Base-by-base conservation (phyloP, 345 rosid genomes). In the Combretum micranthum region DNA sequence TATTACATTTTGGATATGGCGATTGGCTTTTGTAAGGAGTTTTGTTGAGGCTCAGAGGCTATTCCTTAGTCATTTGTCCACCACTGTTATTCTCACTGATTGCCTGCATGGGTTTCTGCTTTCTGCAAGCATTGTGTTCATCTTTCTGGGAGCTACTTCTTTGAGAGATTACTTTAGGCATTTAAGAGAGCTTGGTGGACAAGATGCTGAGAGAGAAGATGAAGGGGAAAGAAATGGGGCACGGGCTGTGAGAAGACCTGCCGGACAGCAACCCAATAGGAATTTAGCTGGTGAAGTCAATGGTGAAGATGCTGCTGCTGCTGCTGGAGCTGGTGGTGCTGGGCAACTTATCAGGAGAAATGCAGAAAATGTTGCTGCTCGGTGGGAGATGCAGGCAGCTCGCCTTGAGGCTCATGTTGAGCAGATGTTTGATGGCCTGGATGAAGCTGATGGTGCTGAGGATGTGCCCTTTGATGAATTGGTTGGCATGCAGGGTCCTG, bases 401-500 rank as follows among this genome's bases (percentile, higher is more conserved):
- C 96, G 97, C 69, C 85, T 93, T 18, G 99, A 93, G 73, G 97
- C 97, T 68, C 99, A 87, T 67, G 96, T 93, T 60, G 99, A 93
- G 65, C 99, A 89, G 72, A 93, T 93, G 87, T 89, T 93, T 78
- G 99, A 93, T 80, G 99, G 94, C 45, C 69, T 93, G 73, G 99
- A 93, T 32, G 99, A 89, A 61, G 97, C 90, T 75, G 99, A 93
- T 78, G 99, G 96, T 67, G 99, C 99, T 11, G 99, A 94, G 79
- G 99, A 94, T 62, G 99, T 94, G 20, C 99, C 99, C 47, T 94
- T 94, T 66, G 99, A 94, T 51, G 99, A 94, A 78, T 88, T 94
- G 60, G 99, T 90, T 56, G 97, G 97, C 69, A 94, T 94, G 97
- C 99, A 90, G 81, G 96, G 99, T 56, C 97, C 99, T 19, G 96